Evolutionary conservation across 169 alveolate genomes (phyloP).

Genomic region (Miamiensis avidus): DNA sequence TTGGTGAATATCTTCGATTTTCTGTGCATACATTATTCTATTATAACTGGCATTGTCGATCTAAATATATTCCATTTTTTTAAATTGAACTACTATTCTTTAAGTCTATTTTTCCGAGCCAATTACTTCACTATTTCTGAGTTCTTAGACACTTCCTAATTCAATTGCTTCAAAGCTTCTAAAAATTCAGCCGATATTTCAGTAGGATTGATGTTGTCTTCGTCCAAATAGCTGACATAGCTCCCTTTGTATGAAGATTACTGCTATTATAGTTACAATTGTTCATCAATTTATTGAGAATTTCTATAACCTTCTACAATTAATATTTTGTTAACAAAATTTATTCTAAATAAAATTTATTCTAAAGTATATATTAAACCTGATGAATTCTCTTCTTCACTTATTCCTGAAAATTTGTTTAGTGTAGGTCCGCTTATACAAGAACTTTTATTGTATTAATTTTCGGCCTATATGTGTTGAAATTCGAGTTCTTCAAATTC

Average conservation of each 20-base stretch:
- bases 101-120: not conserved
- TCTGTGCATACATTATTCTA: not conserved
- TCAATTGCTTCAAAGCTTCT: not conserved
- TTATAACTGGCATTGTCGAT: not conserved
- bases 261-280: not conserved
- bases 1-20: not conserved
- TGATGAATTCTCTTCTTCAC: not conserved
- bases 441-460: too few species aligned
- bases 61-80: not conserved
- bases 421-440: not conserved
- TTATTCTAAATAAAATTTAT: too few species aligned
- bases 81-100: not conserved
- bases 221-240: not conserved
- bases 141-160: not conserved
- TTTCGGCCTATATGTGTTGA: not conserved
- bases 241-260: not conserved
- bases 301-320: not conserved
- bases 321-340: not conserved
- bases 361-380: too few species aligned
- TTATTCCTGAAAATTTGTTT: not conserved
- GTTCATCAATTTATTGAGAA: not conserved
- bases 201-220: not conserved
- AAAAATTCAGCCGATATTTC: not conserved
- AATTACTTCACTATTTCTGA: not conserved
- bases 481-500: not conserved